Conservation (phyloP, 2,329 filamentous ascomycete species). For the Cladophialophora psammophila region DNA sequence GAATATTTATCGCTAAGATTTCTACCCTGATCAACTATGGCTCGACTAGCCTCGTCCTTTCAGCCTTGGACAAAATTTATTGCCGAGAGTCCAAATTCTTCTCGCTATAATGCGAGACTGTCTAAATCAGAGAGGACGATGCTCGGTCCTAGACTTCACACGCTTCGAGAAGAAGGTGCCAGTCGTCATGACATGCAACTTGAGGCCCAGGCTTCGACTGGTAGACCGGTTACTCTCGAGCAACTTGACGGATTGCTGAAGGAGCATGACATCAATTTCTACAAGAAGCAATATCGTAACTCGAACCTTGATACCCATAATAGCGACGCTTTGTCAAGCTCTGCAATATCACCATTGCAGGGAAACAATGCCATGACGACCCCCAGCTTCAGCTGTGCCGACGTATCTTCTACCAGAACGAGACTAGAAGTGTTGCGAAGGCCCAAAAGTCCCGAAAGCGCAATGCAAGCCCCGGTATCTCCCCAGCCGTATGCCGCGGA, state of each 20-base stretch:
- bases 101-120: background rate
- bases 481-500: no score
- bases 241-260: constrained; percentile 1
- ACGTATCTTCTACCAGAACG: no score
- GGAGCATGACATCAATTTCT: constrained; percentile 1
- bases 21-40: background rate
- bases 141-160: background rate
- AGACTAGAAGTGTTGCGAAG: no score
- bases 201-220: background rate
- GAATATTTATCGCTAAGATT: background rate
- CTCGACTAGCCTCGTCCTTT: background rate
- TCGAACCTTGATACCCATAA: background rate
- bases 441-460: no score
- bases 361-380: background rate
- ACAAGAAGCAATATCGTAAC: background rate
- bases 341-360: background rate
- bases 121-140: background rate
- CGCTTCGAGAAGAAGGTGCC: background rate
- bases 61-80: background rate
- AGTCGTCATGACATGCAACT: background rate
- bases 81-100: background rate
- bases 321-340: background rate
- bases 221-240: background rate
- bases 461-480: no score
- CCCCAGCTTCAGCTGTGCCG: no score